Base-by-base conservation (phyloP, 2,329 filamentous ascomycete genomes). In the Arthroderma sp. region DNA sequence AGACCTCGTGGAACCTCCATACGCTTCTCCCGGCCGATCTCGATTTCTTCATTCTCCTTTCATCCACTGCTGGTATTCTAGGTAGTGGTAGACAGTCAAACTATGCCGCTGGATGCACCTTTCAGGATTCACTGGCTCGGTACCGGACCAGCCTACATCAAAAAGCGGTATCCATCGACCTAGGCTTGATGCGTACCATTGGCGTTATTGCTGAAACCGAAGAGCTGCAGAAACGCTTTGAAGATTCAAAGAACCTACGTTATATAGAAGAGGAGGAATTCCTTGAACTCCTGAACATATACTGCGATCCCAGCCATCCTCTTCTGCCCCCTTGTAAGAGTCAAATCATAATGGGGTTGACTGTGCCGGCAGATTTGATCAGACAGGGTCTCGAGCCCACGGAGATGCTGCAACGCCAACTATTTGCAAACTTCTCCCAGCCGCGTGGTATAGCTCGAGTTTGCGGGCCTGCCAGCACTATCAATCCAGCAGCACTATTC, bases 21-120 rank as follows among this genome's bases (percentile, higher is more conserved):
- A 28, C 42, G 11, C 40, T 29, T n/a, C 11, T 37, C n/a, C 29
- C 36, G 6, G 33, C 29, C 1, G 30, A 44, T 27, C 4, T 44
- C 1, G 29, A 47, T 10, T 45, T 15, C 36, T 56, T 53, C 36
- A 29, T 56, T 34, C 15, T 53, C 10, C 43, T 50, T 28, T 43
- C 44, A 2, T 55, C 52, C 5, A 5, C 47, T 4, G 22, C 49
- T 4, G 41, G 40, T n/a, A n/a, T 46, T 1, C 28, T 36, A 1
- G 51, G 52, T 6, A 50, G 51, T 36, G 30, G 45, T 3, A 34
- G 45, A 34, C 53, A 55, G 11, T 36, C 51, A 9, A 44, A 42
- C 22, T 54, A 54, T 42, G 30, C 41, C 6, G 53, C 52, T 7
- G 63, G 56, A 6, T 61, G 60, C 38, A 53, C 55, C 2, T 66